Percentiles rank a stretch among this genome's conserved stretches.
Conservation (phyloP, 164 flowering plant genomes). For the Kalanchoe fedtschenkoi region DNA sequence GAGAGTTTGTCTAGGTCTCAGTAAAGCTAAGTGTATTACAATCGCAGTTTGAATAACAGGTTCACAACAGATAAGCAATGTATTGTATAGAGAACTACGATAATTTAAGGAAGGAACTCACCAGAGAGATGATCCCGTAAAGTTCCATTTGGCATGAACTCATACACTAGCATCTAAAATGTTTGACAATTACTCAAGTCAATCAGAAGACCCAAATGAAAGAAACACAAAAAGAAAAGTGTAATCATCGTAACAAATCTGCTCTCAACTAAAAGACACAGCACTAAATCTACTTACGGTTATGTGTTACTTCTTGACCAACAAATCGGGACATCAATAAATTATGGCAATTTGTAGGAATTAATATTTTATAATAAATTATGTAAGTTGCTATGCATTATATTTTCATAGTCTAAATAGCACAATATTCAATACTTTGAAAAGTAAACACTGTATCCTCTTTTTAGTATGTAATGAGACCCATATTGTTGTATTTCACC, state of each 20-base stretch:
- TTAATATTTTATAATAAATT: too few relatives aligned
- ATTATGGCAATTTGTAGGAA: too few relatives aligned
- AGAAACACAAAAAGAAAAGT: neutral
- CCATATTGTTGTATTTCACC: too few relatives aligned
- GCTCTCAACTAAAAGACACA: neutral
- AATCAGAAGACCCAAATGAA: neutral
- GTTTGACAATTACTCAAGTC: neutral
- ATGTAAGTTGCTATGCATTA: neutral
- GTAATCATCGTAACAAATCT: neutral
- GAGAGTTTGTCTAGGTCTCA: neutral
- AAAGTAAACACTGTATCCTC: too few relatives aligned
- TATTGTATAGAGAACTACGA: neutral
- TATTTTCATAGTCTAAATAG: neutral
- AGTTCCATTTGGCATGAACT: constrained; percentile 76
- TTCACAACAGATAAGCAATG: neutral
- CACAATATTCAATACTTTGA: too few relatives aligned
- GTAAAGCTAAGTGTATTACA: neutral
- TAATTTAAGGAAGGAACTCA: constrained; percentile 13
- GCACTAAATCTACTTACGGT: neutral
- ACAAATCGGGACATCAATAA: neutral
- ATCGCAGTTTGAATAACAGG: neutral
- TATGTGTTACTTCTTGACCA: too few relatives aligned
- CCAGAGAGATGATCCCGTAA: constrained; percentile 64
- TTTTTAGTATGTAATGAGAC: too few relatives aligned
- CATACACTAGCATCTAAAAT: constrained; percentile 75